These are phyloP conservation scores for Baeospora myosura DNA, from an alignment of 1,284 basidiomycete species.

Conservation along the genomic window DNA sequence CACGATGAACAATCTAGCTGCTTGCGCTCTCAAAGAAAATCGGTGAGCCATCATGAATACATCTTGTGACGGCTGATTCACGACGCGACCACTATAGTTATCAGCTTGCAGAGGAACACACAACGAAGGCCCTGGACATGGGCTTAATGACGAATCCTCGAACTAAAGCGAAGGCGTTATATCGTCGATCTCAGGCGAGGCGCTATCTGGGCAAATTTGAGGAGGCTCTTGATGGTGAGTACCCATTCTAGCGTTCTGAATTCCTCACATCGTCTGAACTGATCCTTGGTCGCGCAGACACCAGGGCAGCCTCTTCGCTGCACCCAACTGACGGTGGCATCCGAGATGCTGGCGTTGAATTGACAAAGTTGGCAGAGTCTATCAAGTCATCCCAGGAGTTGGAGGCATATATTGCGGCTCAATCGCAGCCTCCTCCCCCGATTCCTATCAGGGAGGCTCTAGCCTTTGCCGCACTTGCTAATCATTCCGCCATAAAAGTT, in stretches of 20 bases:
- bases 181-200: background rate
- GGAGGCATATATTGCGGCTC: background rate
- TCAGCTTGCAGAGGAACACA: background rate
- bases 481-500: too few relatives aligned
- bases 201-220: background rate
- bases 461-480: too few relatives aligned
- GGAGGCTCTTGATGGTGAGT: background rate
- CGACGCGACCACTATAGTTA: background rate
- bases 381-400: background rate
- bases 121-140: background rate
- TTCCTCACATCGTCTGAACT: background rate
- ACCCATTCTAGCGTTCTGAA: background rate
- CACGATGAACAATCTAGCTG: background rate
- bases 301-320: background rate
- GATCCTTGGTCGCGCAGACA: background rate
- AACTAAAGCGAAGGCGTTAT: slow-evolving; percentile 1
- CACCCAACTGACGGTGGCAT: background rate
- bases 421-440: too few relatives aligned
- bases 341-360: background rate
- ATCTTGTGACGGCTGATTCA: background rate
- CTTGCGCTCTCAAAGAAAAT: background rate
- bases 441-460: too few relatives aligned
- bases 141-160: background rate
- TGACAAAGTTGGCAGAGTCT: background rate
- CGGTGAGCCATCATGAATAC: background rate